Evolutionary conservation across 176 grass and related monocot genomes (phyloP).

Genomic region (Oryza nivara): DNA sequence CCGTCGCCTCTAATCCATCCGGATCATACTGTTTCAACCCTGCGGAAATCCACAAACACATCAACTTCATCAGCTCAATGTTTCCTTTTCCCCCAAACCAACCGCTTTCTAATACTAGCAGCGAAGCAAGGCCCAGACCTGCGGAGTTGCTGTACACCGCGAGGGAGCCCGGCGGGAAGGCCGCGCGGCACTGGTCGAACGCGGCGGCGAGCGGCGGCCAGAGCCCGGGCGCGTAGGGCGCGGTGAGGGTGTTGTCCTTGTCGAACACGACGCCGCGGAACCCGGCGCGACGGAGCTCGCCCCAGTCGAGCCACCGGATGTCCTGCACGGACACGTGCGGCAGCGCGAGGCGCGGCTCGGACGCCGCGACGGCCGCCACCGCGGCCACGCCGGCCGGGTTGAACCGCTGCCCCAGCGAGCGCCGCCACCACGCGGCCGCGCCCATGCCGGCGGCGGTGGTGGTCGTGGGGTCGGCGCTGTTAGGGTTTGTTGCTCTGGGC

Average conservation of each 20-base stretch:
- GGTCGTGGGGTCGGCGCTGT: neutral
- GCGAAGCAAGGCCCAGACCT: constrained; percentile 47
- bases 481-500: constrained; percentile 37
- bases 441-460: constrained; percentile 36
- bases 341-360: constrained; percentile 73
- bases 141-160: constrained; percentile 94
- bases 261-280: constrained; percentile 95
- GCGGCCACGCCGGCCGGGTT: constrained; percentile 65
- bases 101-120: neutral
- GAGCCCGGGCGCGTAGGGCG: constrained; percentile 69
- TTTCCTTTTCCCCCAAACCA: constrained; percentile 22
- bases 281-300: constrained; percentile 72
- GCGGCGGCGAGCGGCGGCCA: constrained; percentile 69
- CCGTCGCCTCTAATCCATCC: constrained; percentile 64
- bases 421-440: constrained; percentile 65
- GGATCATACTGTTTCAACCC: constrained; percentile 88
- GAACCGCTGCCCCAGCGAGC: constrained; percentile 77
- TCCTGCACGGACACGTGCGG: constrained; percentile 78
- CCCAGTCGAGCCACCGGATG: constrained; percentile 86
- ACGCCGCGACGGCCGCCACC: constrained; percentile 50
- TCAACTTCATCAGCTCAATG: constrained; percentile 15
- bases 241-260: constrained; percentile 98
- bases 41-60: constrained; percentile 30
- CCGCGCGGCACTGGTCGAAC: constrained; percentile 62
- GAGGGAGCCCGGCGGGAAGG: constrained; percentile 70